phyloP scores from a whole-genome alignment of 129 eudicot species.

The Flaveria robusta region DNA sequence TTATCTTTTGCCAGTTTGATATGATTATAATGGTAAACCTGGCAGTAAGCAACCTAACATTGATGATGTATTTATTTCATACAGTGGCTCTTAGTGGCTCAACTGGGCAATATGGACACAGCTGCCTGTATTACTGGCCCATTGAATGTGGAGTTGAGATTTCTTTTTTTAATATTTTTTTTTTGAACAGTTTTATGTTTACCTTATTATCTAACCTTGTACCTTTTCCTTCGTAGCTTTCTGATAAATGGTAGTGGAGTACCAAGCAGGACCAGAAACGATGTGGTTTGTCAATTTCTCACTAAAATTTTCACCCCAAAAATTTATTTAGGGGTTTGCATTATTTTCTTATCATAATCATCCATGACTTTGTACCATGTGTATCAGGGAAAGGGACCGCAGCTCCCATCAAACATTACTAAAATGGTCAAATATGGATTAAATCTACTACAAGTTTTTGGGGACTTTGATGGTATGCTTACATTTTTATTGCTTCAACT shows the following conservation, averaged over 20 bases:
- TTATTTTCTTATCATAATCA: constrained; percentile 1
- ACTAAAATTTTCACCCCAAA: not conserved
- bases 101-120: constrained; percentile 36
- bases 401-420: constrained; percentile 47
- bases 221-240: constrained; percentile 30
- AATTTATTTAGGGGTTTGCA: not conserved
- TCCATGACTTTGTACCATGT: constrained; percentile 27
- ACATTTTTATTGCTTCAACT: constrained; percentile 22
- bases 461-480: constrained; percentile 50
- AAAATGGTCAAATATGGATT: constrained; percentile 52
- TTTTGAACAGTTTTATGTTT: not conserved
- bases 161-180: not conserved
- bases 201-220: constrained; percentile 19
- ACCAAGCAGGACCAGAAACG: constrained; percentile 35
- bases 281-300: constrained; percentile 38
- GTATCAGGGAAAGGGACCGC: constrained; percentile 42
- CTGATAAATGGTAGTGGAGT: constrained; percentile 28
- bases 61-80: constrained; percentile 10
- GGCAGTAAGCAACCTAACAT: not conserved
- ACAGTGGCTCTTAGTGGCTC: constrained; percentile 46
- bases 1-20: constrained; percentile 8
- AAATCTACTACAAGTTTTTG: constrained; percentile 46
- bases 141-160: constrained; percentile 35
- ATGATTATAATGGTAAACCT: constrained; percentile 13
- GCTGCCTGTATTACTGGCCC: constrained; percentile 39